Percentiles rank a stretch among this genome's conserved stretches.
Conservation (phyloP, 306 rosid species). For the Ormosia semicastrata region DNA sequence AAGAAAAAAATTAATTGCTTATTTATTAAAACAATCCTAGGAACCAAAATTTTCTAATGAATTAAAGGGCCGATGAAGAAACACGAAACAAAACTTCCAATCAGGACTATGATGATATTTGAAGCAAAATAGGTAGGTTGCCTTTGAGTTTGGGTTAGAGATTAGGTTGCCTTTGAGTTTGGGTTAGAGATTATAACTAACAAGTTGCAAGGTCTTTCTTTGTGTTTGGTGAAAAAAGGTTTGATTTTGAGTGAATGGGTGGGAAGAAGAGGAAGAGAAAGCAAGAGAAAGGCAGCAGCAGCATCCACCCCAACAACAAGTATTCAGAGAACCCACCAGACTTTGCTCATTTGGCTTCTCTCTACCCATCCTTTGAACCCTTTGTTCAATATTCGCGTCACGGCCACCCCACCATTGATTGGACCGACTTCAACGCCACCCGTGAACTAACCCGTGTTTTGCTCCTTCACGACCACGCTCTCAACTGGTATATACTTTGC, state of each 20-base stretch:
- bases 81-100: too few species aligned
- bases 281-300: constrained; percentile 21
- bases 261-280: constrained; percentile 50
- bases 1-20: too few species aligned
- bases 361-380: constrained; percentile 68
- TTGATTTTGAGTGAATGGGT: constrained; percentile 10
- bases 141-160: too few species aligned
- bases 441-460: constrained; percentile 60
- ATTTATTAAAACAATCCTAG: too few species aligned
- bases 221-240: neutral
- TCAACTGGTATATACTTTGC: constrained; percentile 31
- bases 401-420: constrained; percentile 54
- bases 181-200: too few species aligned
- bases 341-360: constrained; percentile 69
- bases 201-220: too few species aligned
- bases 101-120: too few species aligned
- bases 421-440: constrained; percentile 91
- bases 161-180: too few species aligned
- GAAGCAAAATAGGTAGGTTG: too few species aligned
- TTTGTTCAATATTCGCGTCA: constrained; percentile 38
- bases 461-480: constrained; percentile 36
- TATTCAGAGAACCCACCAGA: constrained; percentile 80
- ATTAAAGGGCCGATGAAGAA: too few species aligned
- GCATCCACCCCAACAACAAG: constrained; percentile 66
- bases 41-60: too few species aligned